Base-by-base conservation (phyloP, 2,329 filamentous ascomycete genomes). In the Monosporascus sp. region DNA sequence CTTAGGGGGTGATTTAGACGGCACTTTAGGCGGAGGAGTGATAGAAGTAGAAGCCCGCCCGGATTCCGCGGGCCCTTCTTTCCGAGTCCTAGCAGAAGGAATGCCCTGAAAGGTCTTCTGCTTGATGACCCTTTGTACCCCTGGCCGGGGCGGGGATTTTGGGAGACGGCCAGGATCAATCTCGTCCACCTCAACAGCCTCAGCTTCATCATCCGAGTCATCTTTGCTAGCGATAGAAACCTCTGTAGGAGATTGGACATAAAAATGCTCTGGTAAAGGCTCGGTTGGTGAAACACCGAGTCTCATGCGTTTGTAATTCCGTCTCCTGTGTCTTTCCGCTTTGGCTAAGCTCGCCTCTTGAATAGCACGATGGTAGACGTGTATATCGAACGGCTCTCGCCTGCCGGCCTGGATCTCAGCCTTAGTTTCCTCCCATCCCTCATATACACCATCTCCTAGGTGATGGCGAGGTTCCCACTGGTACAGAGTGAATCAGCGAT, bases 381-480 rank as follows among this genome's bases (percentile, higher is more conserved):
- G 52, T 17, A 79, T 54, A 22, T 74, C 70, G 52, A 77, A 77
- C 0, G 67, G 65, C 15, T 65, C 41, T 11, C 63, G 55, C 8
- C 64, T 60, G 14, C 72, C 70, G 7, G 62, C 61, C 3, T 61
- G 64, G 9, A 71, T 66, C 6, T 65, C 63, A n/a, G 62, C 58
- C 58, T 75, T 76, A 5, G 63, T 69, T 25, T 68, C 62, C 48
- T 70, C 63, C 80, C 80, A 83, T 3, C 71, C 62, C 0, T 61
- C 54, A 2, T 74, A 60, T 5, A 81, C 63, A 0, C 67, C 67
- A 2, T 64, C 56, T 0, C 66, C 67, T 4, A 83, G 61, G 51
- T 80, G 68, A 5, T 71, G 64, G 9, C 63, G 57, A 0, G 80
- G 78, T 57, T 84, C 80, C 80, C 80, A 84, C 43, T 46, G 43